Conservation (phyloP, 108 stramenopile species). For the Nannochloropsis salina region DNA sequence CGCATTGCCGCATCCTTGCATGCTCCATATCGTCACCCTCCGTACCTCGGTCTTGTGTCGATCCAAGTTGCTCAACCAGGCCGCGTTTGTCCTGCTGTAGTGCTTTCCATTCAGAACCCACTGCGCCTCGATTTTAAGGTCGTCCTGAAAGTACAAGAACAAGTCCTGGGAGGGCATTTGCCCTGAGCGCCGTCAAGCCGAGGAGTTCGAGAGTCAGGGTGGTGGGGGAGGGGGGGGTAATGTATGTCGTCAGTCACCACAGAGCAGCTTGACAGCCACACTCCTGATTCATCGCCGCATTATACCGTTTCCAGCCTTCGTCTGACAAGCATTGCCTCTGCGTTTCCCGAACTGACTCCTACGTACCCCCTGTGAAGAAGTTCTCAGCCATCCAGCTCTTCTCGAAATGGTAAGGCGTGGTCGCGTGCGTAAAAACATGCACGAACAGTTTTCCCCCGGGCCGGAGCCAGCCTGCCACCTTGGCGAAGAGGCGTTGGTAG, state of each 20-base stretch:
- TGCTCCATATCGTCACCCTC: background rate
- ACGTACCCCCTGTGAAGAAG: constrained; percentile 64
- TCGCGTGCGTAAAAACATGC: constrained; percentile 86
- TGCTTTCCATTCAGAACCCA: constrained; percentile 87
- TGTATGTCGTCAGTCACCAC: too few relatives aligned
- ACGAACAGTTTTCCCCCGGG: constrained; percentile 74
- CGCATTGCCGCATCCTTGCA: too few relatives aligned
- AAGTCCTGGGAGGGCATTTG: constrained; percentile 88
- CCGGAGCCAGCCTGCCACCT: constrained; percentile 70
- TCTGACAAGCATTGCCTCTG: too few relatives aligned
- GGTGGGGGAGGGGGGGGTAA: too few relatives aligned
- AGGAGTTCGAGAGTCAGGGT: background rate
- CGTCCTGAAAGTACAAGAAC: constrained; percentile 78
- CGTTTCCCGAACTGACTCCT: too few relatives aligned
- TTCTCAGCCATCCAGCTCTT: constrained; percentile 85
- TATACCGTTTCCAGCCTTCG: too few relatives aligned
- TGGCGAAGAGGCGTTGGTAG: constrained; percentile 69
- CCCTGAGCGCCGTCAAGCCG: constrained; percentile 54
- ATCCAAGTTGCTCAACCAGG: constrained; percentile 81
- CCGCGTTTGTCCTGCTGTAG: constrained; percentile 81
- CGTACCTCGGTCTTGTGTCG: constrained; percentile 60
- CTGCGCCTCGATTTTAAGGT: constrained; percentile 62
- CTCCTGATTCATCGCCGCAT: too few relatives aligned
- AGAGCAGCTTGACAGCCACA: too few relatives aligned
- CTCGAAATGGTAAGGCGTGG: constrained; percentile 80